These are phyloP conservation scores for Centrapalus pauciflorus DNA, from an alignment of 129 eudicot species.

Conservation along the genomic window DNA sequence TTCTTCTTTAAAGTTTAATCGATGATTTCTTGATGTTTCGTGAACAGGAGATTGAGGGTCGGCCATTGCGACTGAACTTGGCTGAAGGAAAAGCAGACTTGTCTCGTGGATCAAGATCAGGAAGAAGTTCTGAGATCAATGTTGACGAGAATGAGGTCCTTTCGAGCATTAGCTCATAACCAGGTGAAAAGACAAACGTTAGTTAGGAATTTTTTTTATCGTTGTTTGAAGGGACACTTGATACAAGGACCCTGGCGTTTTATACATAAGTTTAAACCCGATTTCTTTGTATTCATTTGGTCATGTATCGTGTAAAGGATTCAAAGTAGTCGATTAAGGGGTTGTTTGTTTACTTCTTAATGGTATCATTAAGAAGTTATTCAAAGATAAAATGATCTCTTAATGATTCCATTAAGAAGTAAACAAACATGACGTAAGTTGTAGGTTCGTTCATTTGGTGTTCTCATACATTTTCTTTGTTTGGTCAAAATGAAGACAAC, in stretches of 20 bases:
- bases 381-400: no score
- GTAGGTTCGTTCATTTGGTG: not conserved
- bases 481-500: no score
- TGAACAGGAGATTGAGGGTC: constrained; percentile 69
- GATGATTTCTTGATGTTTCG: not conserved
- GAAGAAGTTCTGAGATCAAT: constrained; percentile 22
- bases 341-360: no score
- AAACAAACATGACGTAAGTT: no score
- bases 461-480: not conserved
- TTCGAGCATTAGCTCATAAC: constrained; percentile 29
- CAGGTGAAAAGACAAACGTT: not conserved
- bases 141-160: constrained; percentile 30
- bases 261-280: no score
- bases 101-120: constrained; percentile 21
- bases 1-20: not conserved
- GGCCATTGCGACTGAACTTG: constrained; percentile 63
- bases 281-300: constrained; percentile 10
- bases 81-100: constrained; percentile 44
- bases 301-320: constrained; percentile 6
- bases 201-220: not conserved
- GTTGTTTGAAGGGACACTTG: not conserved
- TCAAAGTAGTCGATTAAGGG: not conserved
- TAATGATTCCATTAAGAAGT: no score
- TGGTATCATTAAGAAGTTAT: no score
- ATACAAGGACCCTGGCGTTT: not conserved